These are phyloP conservation scores for Sarocladiaceae sp. DNA, from an alignment of 2,329 filamentous ascomycete genomes.

Conservation along the genomic window DNA sequence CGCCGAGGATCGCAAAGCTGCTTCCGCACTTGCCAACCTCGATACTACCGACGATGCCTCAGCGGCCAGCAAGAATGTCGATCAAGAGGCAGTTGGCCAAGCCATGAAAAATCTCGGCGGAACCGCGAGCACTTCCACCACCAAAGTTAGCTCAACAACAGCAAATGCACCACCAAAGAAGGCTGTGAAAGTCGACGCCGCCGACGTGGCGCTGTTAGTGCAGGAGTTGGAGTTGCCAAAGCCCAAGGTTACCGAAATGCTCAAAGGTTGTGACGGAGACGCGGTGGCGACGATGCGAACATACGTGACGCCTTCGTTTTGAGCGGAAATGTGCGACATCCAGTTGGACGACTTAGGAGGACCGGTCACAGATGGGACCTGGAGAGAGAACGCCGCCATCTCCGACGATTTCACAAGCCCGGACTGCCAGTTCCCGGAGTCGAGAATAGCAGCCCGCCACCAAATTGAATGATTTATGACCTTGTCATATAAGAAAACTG, in stretches of 20 bases:
- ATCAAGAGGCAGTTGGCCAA: slow-evolving; percentile 65
- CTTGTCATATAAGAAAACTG: too few species aligned
- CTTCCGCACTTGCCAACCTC: slow-evolving; percentile 67
- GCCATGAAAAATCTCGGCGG: slow-evolving; percentile 60
- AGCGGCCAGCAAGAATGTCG: slow-evolving; percentile 49
- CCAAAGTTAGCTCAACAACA: slow-evolving; percentile 23
- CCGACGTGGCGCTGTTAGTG: slow-evolving; percentile 66
- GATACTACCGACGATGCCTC: slow-evolving; percentile 48
- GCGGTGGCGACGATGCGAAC: slow-evolving; percentile 62
- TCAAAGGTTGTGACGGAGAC: slow-evolving; percentile 68
- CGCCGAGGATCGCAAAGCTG: slow-evolving; percentile 74
- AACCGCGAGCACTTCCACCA: slow-evolving; percentile 22
- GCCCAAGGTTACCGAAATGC: slow-evolving; percentile 67
- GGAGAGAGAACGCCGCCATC: too few species aligned
- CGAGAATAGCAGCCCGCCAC: too few species aligned
- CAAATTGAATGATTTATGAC: too few species aligned
- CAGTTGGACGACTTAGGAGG: too few species aligned
- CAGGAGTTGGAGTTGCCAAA: slow-evolving; percentile 71
- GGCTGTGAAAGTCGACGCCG: slow-evolving; percentile 69
- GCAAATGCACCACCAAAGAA: slow-evolving; percentile 29
- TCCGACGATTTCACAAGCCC: too few species aligned
- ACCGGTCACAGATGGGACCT: too few species aligned
- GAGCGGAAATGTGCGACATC: too few species aligned
- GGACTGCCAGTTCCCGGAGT: too few species aligned
- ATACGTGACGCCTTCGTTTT: slow-evolving; percentile 32